phyloP scores from a whole-genome alignment of 2,329 filamentous ascomycete genomes.

The Trichoderma lentiforme region DNA sequence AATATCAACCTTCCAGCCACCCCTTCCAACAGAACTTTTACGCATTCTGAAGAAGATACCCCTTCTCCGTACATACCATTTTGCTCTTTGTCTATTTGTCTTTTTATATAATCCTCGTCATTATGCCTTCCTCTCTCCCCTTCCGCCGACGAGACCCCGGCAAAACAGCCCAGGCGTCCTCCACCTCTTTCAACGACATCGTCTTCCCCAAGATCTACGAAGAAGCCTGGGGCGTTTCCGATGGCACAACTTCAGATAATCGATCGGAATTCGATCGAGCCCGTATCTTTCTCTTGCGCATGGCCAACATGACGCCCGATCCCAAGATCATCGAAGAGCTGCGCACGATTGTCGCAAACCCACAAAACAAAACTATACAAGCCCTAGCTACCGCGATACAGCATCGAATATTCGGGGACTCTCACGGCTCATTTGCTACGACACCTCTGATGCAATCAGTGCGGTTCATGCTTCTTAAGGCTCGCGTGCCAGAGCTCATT shows the following conservation, averaged over 20 bases:
- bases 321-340: constrained; percentile 24
- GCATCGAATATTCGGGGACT: constrained; percentile 27
- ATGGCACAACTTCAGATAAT: constrained; percentile 21
- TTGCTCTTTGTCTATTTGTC: neutral
- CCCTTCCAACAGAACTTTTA: neutral
- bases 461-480: constrained; percentile 35
- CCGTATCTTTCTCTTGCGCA: constrained; percentile 32
- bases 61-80: neutral
- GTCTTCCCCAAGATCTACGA: constrained; percentile 33
- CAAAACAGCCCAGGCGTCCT: neutral
- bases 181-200: constrained; percentile 27
- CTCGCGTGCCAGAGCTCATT: constrained; percentile 24
- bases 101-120: neutral
- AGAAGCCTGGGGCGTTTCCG: constrained; percentile 30
- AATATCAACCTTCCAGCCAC: neutral
- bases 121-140: constrained; percentile 3
- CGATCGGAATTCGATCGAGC: constrained; percentile 31
- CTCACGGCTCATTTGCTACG: constrained; percentile 30
- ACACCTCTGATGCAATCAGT: constrained; percentile 33
- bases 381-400: constrained; percentile 31
- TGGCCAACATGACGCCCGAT: constrained; percentile 29
- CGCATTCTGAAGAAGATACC: neutral
- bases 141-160: constrained; percentile 19
- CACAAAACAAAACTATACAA: constrained; percentile 25
- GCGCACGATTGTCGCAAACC: constrained; percentile 30